Evolutionary conservation across 2,329 filamentous ascomycete species (phyloP).

Genomic region (Xylariaceae sp.): DNA sequence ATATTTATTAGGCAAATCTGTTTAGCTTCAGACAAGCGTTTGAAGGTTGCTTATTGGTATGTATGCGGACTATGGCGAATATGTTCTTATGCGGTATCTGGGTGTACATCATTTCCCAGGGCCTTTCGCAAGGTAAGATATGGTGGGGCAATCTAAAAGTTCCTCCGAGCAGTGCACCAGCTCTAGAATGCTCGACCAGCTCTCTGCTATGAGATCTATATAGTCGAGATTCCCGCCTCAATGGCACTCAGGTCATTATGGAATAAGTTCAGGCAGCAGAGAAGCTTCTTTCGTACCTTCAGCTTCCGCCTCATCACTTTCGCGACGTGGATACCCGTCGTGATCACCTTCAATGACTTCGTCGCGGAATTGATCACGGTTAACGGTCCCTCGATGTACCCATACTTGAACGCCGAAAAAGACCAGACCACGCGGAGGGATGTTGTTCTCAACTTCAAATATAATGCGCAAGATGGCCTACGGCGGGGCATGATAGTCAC

Average conservation of each 20-base stretch:
- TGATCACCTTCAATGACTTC: conserved; percentile 58
- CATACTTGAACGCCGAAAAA: conserved; percentile 66
- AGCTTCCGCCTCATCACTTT: conserved; percentile 46
- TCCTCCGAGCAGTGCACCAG: too few species aligned
- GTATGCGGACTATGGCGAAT: too few species aligned
- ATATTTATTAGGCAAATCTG: too few species aligned
- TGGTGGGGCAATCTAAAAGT: too few species aligned
- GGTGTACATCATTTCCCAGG: too few species aligned
- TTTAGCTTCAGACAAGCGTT: too few species aligned
- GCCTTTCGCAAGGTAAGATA: too few species aligned
- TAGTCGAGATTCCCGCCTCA: conserved; percentile 4
- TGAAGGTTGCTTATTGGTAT: too few species aligned
- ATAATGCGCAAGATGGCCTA: conserved; percentile 53
- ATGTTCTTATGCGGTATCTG: too few species aligned
- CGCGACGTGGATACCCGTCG: conserved; percentile 58
- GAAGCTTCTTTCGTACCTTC: conserved; percentile 28
- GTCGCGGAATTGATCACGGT: conserved; percentile 56
- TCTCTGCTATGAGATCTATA: background rate
- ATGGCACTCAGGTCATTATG: conserved; percentile 36
- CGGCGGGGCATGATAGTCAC: conserved; percentile 72
- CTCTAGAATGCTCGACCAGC: background rate
- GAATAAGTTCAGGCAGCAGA: conserved; percentile 24
- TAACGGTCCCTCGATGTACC: conserved; percentile 68
- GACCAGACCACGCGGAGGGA: conserved; percentile 52
- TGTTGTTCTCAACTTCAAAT: conserved; percentile 55